Percentiles rank a stretch among this genome's conserved stretches.
phyloP scores from a whole-genome alignment of 2,329 filamentous ascomycete species.

The Fusarium sp. region DNA sequence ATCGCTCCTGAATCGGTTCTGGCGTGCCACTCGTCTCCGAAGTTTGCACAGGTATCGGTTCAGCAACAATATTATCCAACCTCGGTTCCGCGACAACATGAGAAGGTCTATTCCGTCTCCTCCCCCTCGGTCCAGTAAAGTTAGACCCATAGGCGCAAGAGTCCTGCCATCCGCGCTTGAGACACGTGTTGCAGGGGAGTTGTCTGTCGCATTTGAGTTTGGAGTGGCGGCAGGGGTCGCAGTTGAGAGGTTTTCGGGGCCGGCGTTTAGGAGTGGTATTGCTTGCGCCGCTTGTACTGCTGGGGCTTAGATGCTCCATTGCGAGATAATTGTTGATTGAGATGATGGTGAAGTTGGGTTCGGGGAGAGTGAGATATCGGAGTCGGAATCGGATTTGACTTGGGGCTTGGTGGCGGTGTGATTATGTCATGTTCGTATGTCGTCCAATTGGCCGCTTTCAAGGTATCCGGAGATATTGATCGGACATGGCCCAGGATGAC shows the following conservation, averaged over 20 bases:
- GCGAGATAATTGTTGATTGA: too few species aligned
- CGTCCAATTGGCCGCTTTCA: fast-evolving
- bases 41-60: background rate
- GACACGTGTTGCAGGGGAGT: constrained; percentile 8
- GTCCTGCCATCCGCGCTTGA: constrained; percentile 18
- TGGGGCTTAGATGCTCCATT: constrained; percentile 1
- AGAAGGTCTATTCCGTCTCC: fast-evolving
- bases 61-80: background rate
- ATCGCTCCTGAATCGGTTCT: constrained; percentile 16
- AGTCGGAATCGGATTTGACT: background rate
- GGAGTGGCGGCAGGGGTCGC: constrained; percentile 18
- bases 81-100: background rate
- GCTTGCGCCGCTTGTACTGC: background rate
- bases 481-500: too few species aligned
- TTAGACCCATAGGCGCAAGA: constrained; percentile 11
- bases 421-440: background rate
- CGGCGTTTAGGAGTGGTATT: background rate
- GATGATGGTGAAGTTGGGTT: background rate
- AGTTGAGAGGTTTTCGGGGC: constrained; percentile 18
- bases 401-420: background rate
- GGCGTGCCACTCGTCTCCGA: background rate
- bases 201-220: constrained; percentile 27
- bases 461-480: too few species aligned
- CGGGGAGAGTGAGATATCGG: background rate
- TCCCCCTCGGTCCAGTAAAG: background rate